Evolutionary conservation across 441 rosid genomes (phyloP), one percentile per base, ranked within the genome.

Genomic region (Syzygium malaccense): DNA sequence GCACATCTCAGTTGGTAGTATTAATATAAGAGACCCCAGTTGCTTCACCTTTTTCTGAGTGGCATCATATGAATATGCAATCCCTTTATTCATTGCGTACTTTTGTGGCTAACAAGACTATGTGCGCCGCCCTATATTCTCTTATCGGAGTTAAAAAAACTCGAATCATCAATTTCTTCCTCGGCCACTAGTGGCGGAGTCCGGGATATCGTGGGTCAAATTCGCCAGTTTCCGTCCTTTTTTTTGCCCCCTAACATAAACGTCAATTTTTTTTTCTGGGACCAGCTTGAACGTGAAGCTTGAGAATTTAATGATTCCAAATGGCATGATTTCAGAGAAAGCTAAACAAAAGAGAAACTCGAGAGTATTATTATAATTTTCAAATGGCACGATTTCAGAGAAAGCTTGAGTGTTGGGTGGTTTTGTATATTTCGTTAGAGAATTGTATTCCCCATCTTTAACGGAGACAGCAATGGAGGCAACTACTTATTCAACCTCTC

Each of bases 361-460:
- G 12, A 12, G 83, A 51, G 17, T 23, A 23, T 20, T 75, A 87
- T 20, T 49, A 45, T 45, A 45, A 45, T 45, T 71, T 71, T 8
- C 83, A 6, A 11, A 37, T 37, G 83, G 83, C 83, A 75, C 41
- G 51, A 75, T 41, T 75, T 75, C 51, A 23, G 51, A 75, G 83
- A 75, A 75, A 75, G 83, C 83, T 86, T 51, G 25, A 30, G 32
- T 20, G 86, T 32, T 83, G 87, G 89, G 84, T 56, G 79, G 79
- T 66, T 28, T 37, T 55, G 88, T 79, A 26, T 71, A 86, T 53
- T 84, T 87, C 87, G 45, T 71, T 25, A 32, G 51, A 92, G 91
- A 89, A 56, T 49, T 89, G 88, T 80, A 87, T 20, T 90, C 85
- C 84, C 56, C 41, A 71, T 84, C 60, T 89, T 78, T 79, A 87